Percentiles rank a stretch among this genome's conserved stretches.
Evolutionary conservation across 768 basidiomycete genomes (phyloP).

Genomic region (Suillus tomentosus): DNA sequence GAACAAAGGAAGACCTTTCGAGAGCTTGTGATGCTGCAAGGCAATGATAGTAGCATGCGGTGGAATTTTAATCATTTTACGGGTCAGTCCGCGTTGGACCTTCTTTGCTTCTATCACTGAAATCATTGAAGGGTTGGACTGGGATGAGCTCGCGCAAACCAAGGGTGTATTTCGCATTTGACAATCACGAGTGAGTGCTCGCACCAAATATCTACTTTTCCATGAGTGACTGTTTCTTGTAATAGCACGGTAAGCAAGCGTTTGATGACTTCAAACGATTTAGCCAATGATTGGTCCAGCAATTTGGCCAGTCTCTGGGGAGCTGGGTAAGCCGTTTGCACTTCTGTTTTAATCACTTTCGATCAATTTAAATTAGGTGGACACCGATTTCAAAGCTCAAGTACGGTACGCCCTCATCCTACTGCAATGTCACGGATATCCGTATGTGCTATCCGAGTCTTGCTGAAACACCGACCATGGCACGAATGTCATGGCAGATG

Average conservation of each 20-base stretch:
- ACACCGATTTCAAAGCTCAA: conserved; percentile 70
- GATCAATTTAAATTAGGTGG: conserved; percentile 49
- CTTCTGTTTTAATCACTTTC: neutral
- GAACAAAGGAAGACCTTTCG: conserved; percentile 78
- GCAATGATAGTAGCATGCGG: conserved; percentile 61
- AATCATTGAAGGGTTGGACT: conserved; percentile 67
- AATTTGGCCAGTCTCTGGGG: too few species aligned
- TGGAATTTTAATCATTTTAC: conserved; percentile 84
- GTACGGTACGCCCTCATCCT: conserved; percentile 82
- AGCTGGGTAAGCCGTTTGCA: conserved; percentile 57
- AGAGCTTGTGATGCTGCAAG: conserved; percentile 68
- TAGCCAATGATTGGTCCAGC: too few species aligned
- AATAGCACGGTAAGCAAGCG: too few species aligned
- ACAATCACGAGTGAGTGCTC: conserved; percentile 79
- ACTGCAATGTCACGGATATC: too few species aligned
- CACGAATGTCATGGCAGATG: too few species aligned
- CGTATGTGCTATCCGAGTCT: too few species aligned
- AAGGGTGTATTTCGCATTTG: conserved; percentile 77
- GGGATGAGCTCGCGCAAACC: conserved; percentile 67
- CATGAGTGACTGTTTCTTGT: too few species aligned
- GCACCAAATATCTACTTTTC: neutral
- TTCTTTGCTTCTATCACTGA: neutral
- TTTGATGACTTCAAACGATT: too few species aligned
- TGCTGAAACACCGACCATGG: too few species aligned
- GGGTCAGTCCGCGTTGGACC: conserved; percentile 42